phyloP scores from a whole-genome alignment of 139 green algal species.

The Closterium sp. region DNA sequence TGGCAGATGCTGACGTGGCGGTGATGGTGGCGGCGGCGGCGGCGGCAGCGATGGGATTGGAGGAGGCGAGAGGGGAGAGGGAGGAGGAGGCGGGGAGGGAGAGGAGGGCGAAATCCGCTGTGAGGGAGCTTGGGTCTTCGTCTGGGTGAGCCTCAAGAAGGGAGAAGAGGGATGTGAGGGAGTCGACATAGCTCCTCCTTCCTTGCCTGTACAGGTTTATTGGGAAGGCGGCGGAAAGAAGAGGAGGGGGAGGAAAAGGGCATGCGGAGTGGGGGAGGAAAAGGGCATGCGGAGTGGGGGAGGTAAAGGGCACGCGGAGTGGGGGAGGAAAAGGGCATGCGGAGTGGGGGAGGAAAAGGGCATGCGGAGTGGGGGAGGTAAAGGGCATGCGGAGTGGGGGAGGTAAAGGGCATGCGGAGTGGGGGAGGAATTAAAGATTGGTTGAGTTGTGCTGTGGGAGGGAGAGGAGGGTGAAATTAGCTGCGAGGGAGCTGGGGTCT shows the following conservation, averaged over 20 bases:
- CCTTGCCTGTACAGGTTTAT: neutral
- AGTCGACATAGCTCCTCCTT: neutral
- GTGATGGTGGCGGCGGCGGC: neutral
- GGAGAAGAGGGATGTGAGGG: neutral
- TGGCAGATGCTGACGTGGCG: neutral
- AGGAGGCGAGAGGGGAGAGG: neutral
- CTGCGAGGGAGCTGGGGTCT: neutral
- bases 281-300: too few species aligned
- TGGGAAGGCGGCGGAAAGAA: too few species aligned
- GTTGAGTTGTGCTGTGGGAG: neutral
- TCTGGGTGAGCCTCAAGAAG: neutral
- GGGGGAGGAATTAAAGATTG: neutral
- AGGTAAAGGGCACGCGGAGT: too few species aligned
- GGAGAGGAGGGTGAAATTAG: neutral
- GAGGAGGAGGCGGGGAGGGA: neutral
- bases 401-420: too few species aligned
- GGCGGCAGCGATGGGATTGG: neutral
- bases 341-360: too few species aligned
- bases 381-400: too few species aligned
- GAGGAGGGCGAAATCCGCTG: neutral
- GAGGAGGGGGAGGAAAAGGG: too few species aligned
- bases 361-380: too few species aligned
- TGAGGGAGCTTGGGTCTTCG: neutral
- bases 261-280: too few species aligned
- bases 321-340: too few species aligned